Conservation (phyloP, 2,329 filamentous ascomycete species). For the Spiromastix sp. region DNA sequence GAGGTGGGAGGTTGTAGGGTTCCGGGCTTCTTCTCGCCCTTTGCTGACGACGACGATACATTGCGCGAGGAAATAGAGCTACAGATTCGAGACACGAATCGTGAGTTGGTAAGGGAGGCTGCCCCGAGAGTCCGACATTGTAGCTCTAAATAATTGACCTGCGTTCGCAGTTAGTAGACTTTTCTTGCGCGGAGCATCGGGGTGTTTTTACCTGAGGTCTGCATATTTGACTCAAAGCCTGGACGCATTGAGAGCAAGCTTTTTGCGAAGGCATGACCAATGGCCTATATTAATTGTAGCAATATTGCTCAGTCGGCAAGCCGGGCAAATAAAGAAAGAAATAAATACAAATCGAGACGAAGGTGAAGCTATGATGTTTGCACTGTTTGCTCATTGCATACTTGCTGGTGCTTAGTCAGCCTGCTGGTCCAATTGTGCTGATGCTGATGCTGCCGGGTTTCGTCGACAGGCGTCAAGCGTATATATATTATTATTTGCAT, state of each 20-base stretch:
- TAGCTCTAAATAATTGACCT: background rate
- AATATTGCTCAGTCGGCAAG: too few relatives aligned
- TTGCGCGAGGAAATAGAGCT: background rate
- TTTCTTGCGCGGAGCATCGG: background rate
- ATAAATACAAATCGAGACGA: too few relatives aligned
- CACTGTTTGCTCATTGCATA: too few relatives aligned
- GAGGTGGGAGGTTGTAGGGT: slow-evolving; percentile 1
- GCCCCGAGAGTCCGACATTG: background rate
- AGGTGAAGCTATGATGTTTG: too few relatives aligned
- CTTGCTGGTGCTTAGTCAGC: too few relatives aligned
- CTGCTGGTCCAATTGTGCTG: too few relatives aligned
- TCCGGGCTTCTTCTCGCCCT: slow-evolving; percentile 5
- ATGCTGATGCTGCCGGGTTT: too few relatives aligned
- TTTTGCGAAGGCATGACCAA: background rate
- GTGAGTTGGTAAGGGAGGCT: background rate
- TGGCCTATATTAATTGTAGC: too few relatives aligned
- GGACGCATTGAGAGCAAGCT: background rate
- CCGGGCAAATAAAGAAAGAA: too few relatives aligned
- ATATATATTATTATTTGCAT: too few relatives aligned
- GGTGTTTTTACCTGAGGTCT: slow-evolving; percentile 3
- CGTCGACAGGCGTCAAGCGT: too few relatives aligned
- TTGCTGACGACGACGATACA: slow-evolving; percentile 5
- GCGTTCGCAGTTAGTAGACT: background rate
- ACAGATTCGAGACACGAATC: background rate
- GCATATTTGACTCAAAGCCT: background rate